Evolutionary conservation across 805 yeast species (phyloP).

Genomic region (Metschnikowia kunwiensis): DNA sequence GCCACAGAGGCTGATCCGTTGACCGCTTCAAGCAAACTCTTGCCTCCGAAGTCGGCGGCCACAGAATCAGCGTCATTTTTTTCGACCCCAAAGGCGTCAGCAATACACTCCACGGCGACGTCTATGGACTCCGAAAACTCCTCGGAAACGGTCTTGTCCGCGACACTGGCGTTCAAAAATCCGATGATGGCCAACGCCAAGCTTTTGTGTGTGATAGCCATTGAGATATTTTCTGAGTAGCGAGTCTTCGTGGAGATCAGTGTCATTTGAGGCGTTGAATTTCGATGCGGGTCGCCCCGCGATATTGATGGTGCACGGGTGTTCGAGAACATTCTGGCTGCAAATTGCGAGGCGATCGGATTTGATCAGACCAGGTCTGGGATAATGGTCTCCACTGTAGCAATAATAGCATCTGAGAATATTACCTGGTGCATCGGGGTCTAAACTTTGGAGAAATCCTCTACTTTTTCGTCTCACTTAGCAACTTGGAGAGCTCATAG

Average conservation of each 20-base stretch:
- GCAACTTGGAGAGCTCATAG: conserved; percentile 10
- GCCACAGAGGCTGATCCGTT: conserved; percentile 21
- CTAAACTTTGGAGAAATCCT: no score
- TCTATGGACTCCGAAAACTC: conserved; percentile 88
- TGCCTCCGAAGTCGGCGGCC: conserved; percentile 45
- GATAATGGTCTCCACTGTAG: no score
- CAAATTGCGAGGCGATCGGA: no score
- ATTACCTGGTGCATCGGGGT: no score
- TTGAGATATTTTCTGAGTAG: conserved; percentile 16
- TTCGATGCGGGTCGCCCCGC: no score
- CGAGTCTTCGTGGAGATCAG: no score
- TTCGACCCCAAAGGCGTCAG: conserved; percentile 76
- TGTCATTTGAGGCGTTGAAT: no score
- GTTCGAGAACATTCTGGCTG: conserved; percentile 19
- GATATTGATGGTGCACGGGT: conserved; percentile 15
- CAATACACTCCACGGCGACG: conserved; percentile 89
- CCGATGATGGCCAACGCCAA: conserved; percentile 71
- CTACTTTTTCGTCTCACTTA: background rate
- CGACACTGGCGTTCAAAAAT: conserved; percentile 59
- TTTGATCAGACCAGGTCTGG: no score
- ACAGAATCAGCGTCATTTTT: conserved; percentile 37
- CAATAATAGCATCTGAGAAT: no score
- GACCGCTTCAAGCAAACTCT: conserved; percentile 46
- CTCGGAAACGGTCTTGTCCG: conserved; percentile 61
- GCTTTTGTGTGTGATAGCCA: conserved; percentile 55